A percentile compares a stretch with the other conserved stretches of the same genome.
phyloP scores from a whole-genome alignment of 768 basidiomycete genomes.

The Pisolithus sp. region DNA sequence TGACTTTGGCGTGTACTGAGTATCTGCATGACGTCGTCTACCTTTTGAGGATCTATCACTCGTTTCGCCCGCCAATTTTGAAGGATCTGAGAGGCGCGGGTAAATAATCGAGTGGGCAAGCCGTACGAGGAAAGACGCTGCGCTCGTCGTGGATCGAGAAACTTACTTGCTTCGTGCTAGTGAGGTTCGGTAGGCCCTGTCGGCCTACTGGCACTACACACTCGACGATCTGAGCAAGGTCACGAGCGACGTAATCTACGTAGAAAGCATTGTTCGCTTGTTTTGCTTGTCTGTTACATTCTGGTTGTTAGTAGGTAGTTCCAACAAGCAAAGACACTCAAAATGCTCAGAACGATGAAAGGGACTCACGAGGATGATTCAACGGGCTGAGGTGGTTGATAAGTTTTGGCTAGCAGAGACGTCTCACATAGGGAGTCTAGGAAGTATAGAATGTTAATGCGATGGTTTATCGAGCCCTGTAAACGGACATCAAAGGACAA shows the following conservation, averaged over 20 bases:
- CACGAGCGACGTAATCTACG: constrained; percentile 70
- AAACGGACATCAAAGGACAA: not conserved
- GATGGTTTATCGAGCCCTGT: constrained; percentile 79
- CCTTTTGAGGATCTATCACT: constrained; percentile 68
- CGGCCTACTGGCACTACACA: constrained; percentile 85
- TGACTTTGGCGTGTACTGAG: constrained; percentile 44
- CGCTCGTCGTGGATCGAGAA: too few species aligned
- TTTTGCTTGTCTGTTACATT: constrained; percentile 32
- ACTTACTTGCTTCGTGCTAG: constrained; percentile 79
- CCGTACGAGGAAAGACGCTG: too few species aligned
- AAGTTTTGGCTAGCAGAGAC: constrained; percentile 61
- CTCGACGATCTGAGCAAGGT: constrained; percentile 72
- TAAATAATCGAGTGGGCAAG: not conserved
- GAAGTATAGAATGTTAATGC: constrained; percentile 92
- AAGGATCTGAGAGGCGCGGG: constrained; percentile 55
- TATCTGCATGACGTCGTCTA: constrained; percentile 60
- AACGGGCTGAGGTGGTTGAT: constrained; percentile 25
- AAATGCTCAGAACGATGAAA: not conserved
- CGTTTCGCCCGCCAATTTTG: constrained; percentile 87
- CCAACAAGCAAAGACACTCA: not conserved
- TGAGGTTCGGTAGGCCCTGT: constrained; percentile 80
- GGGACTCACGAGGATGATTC: constrained; percentile 18
- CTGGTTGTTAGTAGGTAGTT: constrained; percentile 2
- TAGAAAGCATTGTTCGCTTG: constrained; percentile 49
- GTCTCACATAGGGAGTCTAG: constrained; percentile 84